Conservation (phyloP, 768 basidiomycete species). For the Xerocomellus chrysenteron region DNA sequence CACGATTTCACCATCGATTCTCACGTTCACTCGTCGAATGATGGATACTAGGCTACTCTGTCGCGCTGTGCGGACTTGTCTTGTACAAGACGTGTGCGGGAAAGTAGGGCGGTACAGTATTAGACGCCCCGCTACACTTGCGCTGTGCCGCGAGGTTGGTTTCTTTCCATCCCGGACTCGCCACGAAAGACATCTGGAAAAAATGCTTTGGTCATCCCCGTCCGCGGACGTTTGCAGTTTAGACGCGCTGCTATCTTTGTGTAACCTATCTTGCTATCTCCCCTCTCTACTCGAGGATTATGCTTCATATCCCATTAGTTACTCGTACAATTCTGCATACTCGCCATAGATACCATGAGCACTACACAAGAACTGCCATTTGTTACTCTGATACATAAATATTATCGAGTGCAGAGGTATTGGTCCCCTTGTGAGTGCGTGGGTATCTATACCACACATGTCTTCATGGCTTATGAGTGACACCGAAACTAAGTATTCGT, state of each 20-base stretch:
- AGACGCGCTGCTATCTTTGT: background rate
- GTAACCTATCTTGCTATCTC: background rate
- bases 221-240: background rate
- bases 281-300: background rate
- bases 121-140: too few relatives aligned
- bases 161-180: background rate
- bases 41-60: conserved; percentile 65
- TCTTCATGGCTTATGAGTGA: too few relatives aligned
- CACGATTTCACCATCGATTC: conserved; percentile 24
- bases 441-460: too few relatives aligned
- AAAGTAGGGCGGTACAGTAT: conserved; percentile 39
- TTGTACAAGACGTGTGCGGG: conserved; percentile 77
- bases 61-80: conserved; percentile 82
- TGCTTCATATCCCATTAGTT: conserved; percentile 1
- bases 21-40: background rate
- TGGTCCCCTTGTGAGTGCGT: background rate
- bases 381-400: background rate
- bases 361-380: background rate
- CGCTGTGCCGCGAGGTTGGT: background rate
- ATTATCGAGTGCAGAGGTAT: background rate
- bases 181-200: background rate
- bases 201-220: background rate
- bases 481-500: too few relatives aligned
- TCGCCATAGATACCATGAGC: conserved; percentile 11
- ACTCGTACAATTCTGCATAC: background rate